These are phyloP conservation scores for Artomyces pyxidatus DNA, from an alignment of 768 basidiomycete species.

Conservation along the genomic window DNA sequence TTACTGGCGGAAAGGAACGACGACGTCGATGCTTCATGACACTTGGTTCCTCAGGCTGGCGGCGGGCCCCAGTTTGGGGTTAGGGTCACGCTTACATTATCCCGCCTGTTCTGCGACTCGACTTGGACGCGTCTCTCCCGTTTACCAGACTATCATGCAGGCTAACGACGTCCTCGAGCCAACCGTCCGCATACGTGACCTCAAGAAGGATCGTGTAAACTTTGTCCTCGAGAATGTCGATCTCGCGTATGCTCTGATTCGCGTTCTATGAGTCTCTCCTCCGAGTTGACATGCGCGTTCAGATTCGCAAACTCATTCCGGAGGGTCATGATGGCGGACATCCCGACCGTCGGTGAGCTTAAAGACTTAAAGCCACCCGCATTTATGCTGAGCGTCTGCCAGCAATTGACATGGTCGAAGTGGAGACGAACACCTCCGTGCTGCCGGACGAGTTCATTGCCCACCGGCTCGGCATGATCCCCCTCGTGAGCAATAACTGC, in stretches of 20 bases:
- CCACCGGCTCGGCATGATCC: slow-evolving; percentile 92
- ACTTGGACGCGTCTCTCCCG: too few relatives aligned
- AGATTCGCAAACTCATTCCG: slow-evolving; percentile 94
- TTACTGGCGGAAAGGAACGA: too few relatives aligned
- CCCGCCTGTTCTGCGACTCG: neutral
- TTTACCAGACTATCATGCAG: slow-evolving; percentile 30
- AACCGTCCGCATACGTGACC: slow-evolving; percentile 72
- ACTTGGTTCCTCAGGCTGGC: too few relatives aligned
- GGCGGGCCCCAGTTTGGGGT: too few relatives aligned
- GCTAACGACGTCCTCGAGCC: slow-evolving; percentile 42
- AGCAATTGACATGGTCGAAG: slow-evolving; percentile 98
- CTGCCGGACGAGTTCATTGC: slow-evolving; percentile 97
- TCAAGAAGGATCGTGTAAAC: slow-evolving; percentile 79
- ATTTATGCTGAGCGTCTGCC: slow-evolving; percentile 4
- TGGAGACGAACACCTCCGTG: slow-evolving; percentile 85
- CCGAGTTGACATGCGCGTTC: slow-evolving; percentile 7
- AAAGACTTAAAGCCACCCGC: too few relatives aligned
- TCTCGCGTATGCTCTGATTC: slow-evolving; percentile 66
- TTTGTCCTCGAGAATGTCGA: slow-evolving; percentile 96
- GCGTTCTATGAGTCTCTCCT: slow-evolving; percentile 7
- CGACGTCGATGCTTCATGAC: too few relatives aligned
- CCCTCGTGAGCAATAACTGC: slow-evolving; percentile 79
- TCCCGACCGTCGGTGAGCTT: slow-evolving; percentile 84
- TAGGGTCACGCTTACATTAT: too few relatives aligned
- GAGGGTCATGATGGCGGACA: slow-evolving; percentile 91